phyloP scores from a whole-genome alignment of 805 yeast species.

The Ogataea paraovalis region DNA sequence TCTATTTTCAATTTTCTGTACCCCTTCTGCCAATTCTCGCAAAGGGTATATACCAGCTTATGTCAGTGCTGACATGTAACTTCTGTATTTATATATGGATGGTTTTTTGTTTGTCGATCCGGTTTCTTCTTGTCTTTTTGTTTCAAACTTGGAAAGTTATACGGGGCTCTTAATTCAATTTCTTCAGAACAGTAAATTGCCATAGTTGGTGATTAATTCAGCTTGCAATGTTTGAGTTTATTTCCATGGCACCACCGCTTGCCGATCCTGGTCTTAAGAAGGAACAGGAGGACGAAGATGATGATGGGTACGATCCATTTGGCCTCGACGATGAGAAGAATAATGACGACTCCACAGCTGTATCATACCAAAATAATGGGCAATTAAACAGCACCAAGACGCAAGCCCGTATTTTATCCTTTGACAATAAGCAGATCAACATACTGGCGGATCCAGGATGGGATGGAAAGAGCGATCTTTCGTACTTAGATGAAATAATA shows the following conservation, averaged over 20 bases:
- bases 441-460: slow-evolving; percentile 73
- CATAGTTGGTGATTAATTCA: too few relatives aligned
- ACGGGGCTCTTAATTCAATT: too few relatives aligned
- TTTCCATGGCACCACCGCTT: slow-evolving; percentile 17
- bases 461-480: slow-evolving; percentile 49
- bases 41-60: not conserved
- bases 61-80: not conserved
- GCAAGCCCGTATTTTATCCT: slow-evolving; percentile 42
- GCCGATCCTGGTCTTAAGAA: slow-evolving; percentile 1
- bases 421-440: slow-evolving; percentile 46
- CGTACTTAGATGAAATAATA: slow-evolving; percentile 40
- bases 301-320: slow-evolving; percentile 3
- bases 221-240: slow-evolving; percentile 22
- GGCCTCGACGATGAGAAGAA: slow-evolving; percentile 5
- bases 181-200: not conserved
- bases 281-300: slow-evolving; percentile 15
- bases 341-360: not conserved
- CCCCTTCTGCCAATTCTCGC: not conserved
- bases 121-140: too few relatives aligned
- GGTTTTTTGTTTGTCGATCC: too few relatives aligned
- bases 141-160: too few relatives aligned
- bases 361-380: not conserved
- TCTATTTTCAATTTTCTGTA: not conserved
- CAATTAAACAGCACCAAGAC: slow-evolving; percentile 10
- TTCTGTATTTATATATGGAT: too few relatives aligned